Conservation (phyloP, 164 flowering plant genomes). For the Malania oleifera region DNA sequence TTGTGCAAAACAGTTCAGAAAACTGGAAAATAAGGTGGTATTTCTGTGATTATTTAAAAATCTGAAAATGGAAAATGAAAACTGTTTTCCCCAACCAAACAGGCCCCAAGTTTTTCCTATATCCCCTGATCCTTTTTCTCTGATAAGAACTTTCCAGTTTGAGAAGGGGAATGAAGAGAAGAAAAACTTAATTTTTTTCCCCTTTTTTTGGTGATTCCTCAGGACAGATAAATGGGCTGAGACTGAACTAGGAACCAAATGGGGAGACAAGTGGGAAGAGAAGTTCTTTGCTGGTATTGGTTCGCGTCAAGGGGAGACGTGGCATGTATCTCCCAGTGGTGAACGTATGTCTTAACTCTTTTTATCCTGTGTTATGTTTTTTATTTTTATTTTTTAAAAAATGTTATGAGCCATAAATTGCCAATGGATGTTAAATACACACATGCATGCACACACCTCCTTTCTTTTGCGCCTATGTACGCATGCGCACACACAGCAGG, state of each 20-base stretch:
- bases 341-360: constrained; percentile 69
- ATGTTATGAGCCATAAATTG: neutral
- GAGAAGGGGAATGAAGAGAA: neutral
- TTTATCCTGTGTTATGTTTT: neutral
- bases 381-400: neutral
- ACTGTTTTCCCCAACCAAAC: too few species aligned
- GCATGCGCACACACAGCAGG: too few species aligned
- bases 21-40: too few species aligned
- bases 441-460: too few species aligned
- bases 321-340: constrained; percentile 86
- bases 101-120: too few species aligned
- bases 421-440: neutral
- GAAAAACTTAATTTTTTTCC: neutral
- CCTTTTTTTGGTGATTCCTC: constrained; percentile 23
- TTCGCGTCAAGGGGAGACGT: constrained; percentile 97
- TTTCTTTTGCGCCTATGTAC: too few species aligned
- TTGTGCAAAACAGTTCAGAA: too few species aligned
- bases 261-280: constrained; percentile 99
- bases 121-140: too few species aligned
- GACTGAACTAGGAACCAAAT: constrained; percentile 92
- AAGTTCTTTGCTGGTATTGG: constrained; percentile 90
- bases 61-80: too few species aligned
- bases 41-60: too few species aligned
- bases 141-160: neutral
- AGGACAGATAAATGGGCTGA: constrained; percentile 99